Base-by-base conservation (phyloP, 2,329 filamentous ascomycete species). In the Lecanosticta acicola region DNA sequence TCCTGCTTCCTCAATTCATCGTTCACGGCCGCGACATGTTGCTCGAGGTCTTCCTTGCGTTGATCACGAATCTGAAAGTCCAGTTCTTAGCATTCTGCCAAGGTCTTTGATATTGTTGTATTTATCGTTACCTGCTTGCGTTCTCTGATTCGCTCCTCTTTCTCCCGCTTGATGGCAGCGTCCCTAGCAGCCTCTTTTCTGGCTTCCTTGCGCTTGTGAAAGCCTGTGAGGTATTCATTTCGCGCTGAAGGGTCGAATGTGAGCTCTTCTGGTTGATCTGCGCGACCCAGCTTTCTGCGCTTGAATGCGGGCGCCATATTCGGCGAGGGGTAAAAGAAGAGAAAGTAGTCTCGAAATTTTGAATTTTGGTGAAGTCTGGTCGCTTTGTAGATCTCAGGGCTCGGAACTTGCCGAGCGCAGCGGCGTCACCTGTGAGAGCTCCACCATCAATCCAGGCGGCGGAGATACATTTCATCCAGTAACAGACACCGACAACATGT, bases 171-270 rank as follows among this genome's bases (percentile, higher is more conserved):
- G 37, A 80, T 82, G 3, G 87, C 87, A 57, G 85, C 76, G 56
- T 93, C 88, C 62, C 93, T 85, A 1, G 91, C 91, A 67, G 83
- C 75, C 71, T 94, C 94, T 56, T 83, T 81, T 32, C 93, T 79
- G 66, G 88, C 85, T 43, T 86, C 71, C 68, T 96, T 97, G 67
- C 93, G 84, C 76, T 97, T 98, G 73, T 91, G 90, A 70, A 98
- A 98, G 2, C 93, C 93, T 0, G 89, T 96, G 47, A 98, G 76
- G 64, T 87, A 98, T 62, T 97, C 89, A 54, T 85, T 73, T 54
- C 93, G 83, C 37, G 86, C 86, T 50, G 77, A 75, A 50, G 77
- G 71, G 70, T 98, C 89, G 70, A 97, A 98, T 42, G 74, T 80
- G 66, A 98, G 84, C 65, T 94, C 87, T 34, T 53, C 50, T 11